Base-by-base conservation (phyloP, 257 asterid species). In the Striga asiatica region DNA sequence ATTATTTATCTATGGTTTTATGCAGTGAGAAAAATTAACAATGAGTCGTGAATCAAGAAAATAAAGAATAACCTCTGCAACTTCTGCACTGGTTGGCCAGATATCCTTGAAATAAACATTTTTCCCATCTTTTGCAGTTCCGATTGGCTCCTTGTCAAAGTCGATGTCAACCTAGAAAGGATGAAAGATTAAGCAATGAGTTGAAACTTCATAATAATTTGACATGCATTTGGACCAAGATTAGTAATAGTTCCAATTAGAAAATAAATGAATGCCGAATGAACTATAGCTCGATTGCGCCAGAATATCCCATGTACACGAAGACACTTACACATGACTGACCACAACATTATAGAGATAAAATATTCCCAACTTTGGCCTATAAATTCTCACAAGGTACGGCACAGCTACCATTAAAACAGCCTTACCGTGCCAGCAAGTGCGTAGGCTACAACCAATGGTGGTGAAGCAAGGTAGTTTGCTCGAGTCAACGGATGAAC, bases 401-500 rank as follows among this genome's bases (percentile, higher is more conserved):
- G n/a, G n/a, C n/a, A 48, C 10, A 27, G 34, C 38, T 14, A 16
- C 16, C 37, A 3, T n/a, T 19, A 48, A 49, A 34, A 17, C 19
- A n/a, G 31, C 77, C 78, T 60, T 78, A 88, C 97, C 86, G 94
- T 88, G 76, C 94, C 95, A 35, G 95, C 94, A 66, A 88, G 94
- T 47, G 97, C 97, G 72, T 85, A 88, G 20, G 97, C 95, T 47
- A 88, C 79, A 61, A 85, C 97, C 57, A 88, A 49, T 0, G 95
- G 97, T 16, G 97, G 95, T 16, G 95, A 88, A 51, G 89, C 94
- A 32, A 85, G 95, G 74, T 88, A 85, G 61, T 88, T 88, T 8
- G 97, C 97, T 72, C 97, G 80, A 37, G 97, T 88, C 55, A 85
- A 68, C 3, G 97, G 83, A 78, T 88, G 97, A 37, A 88, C 94